Evolutionary conservation across 495 filamentous ascomycete species (phyloP).

Genomic region (Aspergillus cavernicola): DNA sequence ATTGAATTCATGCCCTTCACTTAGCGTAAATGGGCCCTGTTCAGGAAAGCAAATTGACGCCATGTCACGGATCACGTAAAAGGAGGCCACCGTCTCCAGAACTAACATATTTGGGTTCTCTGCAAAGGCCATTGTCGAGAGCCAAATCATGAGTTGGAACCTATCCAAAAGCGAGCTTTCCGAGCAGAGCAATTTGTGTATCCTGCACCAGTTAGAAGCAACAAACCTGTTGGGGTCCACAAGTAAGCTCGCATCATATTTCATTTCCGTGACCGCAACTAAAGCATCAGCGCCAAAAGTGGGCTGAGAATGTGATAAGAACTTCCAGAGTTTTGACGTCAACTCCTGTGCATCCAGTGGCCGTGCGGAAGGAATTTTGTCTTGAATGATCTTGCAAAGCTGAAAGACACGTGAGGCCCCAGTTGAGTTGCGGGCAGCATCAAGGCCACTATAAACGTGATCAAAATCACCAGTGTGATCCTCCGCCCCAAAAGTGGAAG

Average conservation of each 20-base stretch:
- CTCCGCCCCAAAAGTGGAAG: slow-evolving; percentile 53
- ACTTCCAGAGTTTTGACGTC: slow-evolving; percentile 10
- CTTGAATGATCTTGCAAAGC: slow-evolving; percentile 13
- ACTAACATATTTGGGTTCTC: slow-evolving; percentile 24
- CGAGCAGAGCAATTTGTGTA: slow-evolving; percentile 31
- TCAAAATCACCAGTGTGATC: slow-evolving; percentile 28
- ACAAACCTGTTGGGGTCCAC: slow-evolving; percentile 17
- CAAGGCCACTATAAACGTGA: slow-evolving; percentile 26
- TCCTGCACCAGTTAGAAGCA: slow-evolving; percentile 25
- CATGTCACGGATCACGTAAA: slow-evolving; percentile 27
- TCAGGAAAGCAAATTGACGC: too few species aligned
- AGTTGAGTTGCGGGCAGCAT: slow-evolving; percentile 1
- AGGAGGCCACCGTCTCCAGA: slow-evolving; percentile 34
- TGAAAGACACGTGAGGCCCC: slow-evolving; percentile 2
- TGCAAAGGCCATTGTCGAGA: slow-evolving; percentile 37
- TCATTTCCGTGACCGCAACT: slow-evolving; percentile 8
- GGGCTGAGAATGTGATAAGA: slow-evolving; percentile 5
- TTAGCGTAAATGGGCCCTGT: too few species aligned
- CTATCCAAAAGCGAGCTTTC: slow-evolving; percentile 15
- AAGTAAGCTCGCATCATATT: slow-evolving; percentile 19
- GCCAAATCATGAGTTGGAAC: slow-evolving; percentile 44
- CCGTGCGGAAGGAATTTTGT: background rate
- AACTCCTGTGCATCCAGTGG: background rate
- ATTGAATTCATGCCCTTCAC: too few species aligned
- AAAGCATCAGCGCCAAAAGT: too few species aligned